phyloP scores from a whole-genome alignment of 257 asterid species.

The Solanum tarapatanum region DNA sequence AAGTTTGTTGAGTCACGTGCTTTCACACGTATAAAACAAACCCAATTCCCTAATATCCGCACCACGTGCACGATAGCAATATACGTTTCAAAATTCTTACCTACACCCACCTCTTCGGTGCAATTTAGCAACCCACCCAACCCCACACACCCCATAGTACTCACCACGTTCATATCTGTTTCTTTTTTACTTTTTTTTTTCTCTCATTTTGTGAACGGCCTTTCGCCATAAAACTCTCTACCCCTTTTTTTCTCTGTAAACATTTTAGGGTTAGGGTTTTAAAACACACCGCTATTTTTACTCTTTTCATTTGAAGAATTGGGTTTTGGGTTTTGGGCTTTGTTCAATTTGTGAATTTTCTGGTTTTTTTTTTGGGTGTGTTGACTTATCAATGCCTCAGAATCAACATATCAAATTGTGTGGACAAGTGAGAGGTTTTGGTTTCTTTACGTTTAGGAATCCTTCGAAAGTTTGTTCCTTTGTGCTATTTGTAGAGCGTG shows the following conservation, averaged over 20 bases:
- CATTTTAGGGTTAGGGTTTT: constrained; percentile 36
- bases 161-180: constrained; percentile 14
- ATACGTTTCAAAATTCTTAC: background rate
- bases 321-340: constrained; percentile 21
- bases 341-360: background rate
- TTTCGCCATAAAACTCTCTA: constrained; percentile 17
- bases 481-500: constrained; percentile 1
- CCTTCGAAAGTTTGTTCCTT: background rate
- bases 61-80: constrained; percentile 23
- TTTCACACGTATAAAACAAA: background rate
- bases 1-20: constrained; percentile 8
- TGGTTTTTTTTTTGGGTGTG: background rate
- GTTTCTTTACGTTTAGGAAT: background rate
- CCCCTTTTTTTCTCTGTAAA: background rate
- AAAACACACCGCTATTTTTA: background rate
- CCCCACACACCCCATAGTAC: background rate
- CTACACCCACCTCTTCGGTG: constrained; percentile 11
- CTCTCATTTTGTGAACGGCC: constrained; percentile 5
- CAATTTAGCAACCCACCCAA: constrained; percentile 32
- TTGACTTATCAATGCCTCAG: constrained; percentile 37
- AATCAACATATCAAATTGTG: background rate
- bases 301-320: background rate
- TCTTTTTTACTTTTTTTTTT: constrained; percentile 5
- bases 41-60: background rate
- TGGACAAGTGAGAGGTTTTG: constrained; percentile 13